Evolutionary conservation across 176 grass and related monocot species (phyloP), one percentile per base, ranked within the genome.

Genomic region (Bonia amplexicaulis): DNA sequence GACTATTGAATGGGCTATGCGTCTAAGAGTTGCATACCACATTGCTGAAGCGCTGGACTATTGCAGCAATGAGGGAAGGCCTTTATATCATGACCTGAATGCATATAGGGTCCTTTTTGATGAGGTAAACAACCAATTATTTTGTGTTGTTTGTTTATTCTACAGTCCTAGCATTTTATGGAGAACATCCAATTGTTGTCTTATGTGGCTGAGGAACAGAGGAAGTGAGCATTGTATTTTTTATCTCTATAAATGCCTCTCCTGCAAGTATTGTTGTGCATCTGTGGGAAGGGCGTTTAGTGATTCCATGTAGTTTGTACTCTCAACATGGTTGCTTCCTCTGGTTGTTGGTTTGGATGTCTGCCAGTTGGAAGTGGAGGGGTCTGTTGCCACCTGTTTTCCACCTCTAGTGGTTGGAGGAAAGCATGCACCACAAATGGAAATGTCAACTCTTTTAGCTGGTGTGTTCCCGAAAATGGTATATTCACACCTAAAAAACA

Each of bases 1-100:
- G 88, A 92, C 97, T 71, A 90, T 99, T 75, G 97, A 99, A 85
- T 99, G 97, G 97, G 93, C 97, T 73, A 99, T 99, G 97, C 97
- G 97, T 25, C 76, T 99, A 48, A 94, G 93, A 88, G 97, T 99
- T 81, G 88, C 93, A 40, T 88, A 87, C 55, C 93, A 94, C 66
- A 99, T 99, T 68, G 93, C 97, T 59, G 93, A 96, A 86, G 97
- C 90, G 42, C 85, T 96, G 75, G 93, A 99, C 44, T 96, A 94
- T 59, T 94, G 93, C 74, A 88, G 90, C 52, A 89, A 71, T 12
- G 81, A 99, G 61, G 93, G 88, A 49, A 85, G 91, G 22, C 92
- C 91, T 69, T 55, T 99, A 76, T 99, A 99, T 81, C 97, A 99
- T 84, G 97, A 99, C 66, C 80, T 99, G 72, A 96, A 99, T 81